A percentile compares a stretch with the other conserved stretches of the same genome.
Conservation (phyloP, 768 basidiomycete species). For the Clitopilus hobsonii region DNA sequence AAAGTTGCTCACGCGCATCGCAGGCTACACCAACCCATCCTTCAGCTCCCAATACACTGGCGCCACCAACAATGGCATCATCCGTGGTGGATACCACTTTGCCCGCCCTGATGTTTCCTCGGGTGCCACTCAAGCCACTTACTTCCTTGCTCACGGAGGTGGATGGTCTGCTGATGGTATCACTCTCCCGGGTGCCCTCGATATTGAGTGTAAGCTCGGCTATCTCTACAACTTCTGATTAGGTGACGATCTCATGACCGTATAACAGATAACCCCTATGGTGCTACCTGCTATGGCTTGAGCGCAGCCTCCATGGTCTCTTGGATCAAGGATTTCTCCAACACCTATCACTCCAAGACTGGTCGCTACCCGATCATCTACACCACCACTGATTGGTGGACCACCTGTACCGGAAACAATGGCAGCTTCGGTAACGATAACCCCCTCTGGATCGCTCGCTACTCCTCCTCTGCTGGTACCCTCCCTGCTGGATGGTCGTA, state of each 20-base stretch:
- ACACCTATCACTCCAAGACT: conserved; percentile 48
- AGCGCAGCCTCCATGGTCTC: conserved; percentile 50
- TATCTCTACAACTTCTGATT: not conserved
- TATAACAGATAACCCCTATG: conserved; percentile 21
- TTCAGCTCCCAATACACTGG: conserved; percentile 52
- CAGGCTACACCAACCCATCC: conserved; percentile 33
- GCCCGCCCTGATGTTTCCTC: conserved; percentile 49
- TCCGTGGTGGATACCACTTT: conserved; percentile 40
- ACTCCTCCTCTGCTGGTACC: conserved; percentile 41
- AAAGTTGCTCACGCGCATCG: not conserved
- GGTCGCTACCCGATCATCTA: conserved; percentile 46
- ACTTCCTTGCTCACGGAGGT: conserved; percentile 55
- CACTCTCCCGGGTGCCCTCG: conserved; percentile 61
- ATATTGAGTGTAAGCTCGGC: conserved; percentile 50
- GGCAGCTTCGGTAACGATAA: conserved; percentile 42
- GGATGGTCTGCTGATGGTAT: conserved; percentile 14
- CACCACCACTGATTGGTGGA: conserved; percentile 68
- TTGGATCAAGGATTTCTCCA: conserved; percentile 60
- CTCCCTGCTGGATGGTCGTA: conserved; percentile 58
- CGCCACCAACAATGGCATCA: conserved; percentile 50
- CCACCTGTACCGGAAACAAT: conserved; percentile 57
- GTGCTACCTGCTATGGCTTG: conserved; percentile 43
- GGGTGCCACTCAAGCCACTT: conserved; percentile 56
- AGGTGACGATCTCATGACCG: conserved; percentile 13
- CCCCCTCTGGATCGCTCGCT: conserved; percentile 61